These are phyloP conservation scores for Lotus japonicus DNA, from an alignment of 306 rosid species.

Conservation along the genomic window DNA sequence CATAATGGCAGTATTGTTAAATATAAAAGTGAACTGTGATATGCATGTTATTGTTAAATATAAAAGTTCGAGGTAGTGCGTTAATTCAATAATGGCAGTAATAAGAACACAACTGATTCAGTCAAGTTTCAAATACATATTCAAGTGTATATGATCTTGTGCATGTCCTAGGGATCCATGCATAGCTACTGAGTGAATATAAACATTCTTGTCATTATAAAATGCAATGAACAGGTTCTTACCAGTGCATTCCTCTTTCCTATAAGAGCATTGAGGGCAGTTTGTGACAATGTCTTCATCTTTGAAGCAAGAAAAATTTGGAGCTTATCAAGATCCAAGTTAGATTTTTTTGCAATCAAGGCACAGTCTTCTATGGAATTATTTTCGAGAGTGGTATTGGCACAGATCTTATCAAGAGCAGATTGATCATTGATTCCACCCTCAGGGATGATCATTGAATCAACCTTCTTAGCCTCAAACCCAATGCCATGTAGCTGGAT, in stretches of 20 bases:
- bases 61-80: background rate
- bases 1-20: background rate
- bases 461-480: conserved; percentile 37
- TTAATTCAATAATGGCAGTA: background rate
- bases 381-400: conserved; percentile 20
- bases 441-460: conserved; percentile 21
- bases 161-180: background rate
- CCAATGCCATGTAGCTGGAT: conserved; percentile 18
- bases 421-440: conserved; percentile 20
- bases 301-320: conserved; percentile 39
- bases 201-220: background rate
- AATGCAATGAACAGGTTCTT: conserved; percentile 5
- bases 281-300: conserved; percentile 43
- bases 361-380: conserved; percentile 10
- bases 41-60: background rate
- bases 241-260: conserved; percentile 61
- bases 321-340: conserved; percentile 31
- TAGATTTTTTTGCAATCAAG: conserved; percentile 24
- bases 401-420: conserved; percentile 28
- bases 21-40: background rate
- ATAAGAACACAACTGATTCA: background rate
- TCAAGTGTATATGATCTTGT: background rate
- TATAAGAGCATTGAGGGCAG: conserved; percentile 51
- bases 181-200: background rate
- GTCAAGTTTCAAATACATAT: background rate